Evolutionary conservation across 75 land plant genomes (phyloP).

Genomic region (Pinus tabuliformis): DNA sequence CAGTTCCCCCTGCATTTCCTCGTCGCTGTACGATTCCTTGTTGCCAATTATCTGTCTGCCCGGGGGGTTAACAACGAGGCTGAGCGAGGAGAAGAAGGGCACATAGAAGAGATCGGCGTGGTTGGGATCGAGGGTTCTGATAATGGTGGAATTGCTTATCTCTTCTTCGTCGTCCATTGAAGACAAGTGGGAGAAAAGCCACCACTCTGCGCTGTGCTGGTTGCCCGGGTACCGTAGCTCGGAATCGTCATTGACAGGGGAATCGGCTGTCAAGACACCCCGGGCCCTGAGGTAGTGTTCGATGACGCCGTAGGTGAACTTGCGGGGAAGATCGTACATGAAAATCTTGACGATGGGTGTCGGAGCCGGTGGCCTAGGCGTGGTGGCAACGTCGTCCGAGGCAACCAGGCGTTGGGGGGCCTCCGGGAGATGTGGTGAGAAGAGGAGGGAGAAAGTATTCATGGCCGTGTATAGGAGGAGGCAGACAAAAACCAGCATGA

Average conservation of each 20-base stretch:
- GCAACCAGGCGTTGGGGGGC: conserved; percentile 2
- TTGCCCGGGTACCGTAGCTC: conserved; percentile 63
- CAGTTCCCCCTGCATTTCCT: conserved; percentile 74
- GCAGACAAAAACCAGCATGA: conserved; percentile 6
- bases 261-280: conserved; percentile 1
- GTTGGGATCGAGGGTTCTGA: conserved; percentile 45
- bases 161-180: not conserved
- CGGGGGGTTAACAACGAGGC: conserved; percentile 54
- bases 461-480: not conserved
- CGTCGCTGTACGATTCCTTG: conserved; percentile 37
- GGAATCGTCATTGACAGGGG: conserved; percentile 2
- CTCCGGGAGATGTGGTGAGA: conserved; percentile 6
- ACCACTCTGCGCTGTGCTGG: conserved; percentile 91
- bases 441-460: conserved; percentile 8
- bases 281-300: conserved; percentile 57
- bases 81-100: conserved; percentile 89
- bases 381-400: not conserved
- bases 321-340: conserved; percentile 70
- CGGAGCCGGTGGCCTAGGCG: not conserved
- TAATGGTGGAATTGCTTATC: conserved; percentile 21
- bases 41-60: conserved; percentile 8
- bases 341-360: conserved; percentile 38
- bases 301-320: conserved; percentile 78
- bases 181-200: conserved; percentile 54
- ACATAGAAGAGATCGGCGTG: conserved; percentile 86